Conservation (phyloP, 768 basidiomycete genomes). For the Leccinellum albellum region DNA sequence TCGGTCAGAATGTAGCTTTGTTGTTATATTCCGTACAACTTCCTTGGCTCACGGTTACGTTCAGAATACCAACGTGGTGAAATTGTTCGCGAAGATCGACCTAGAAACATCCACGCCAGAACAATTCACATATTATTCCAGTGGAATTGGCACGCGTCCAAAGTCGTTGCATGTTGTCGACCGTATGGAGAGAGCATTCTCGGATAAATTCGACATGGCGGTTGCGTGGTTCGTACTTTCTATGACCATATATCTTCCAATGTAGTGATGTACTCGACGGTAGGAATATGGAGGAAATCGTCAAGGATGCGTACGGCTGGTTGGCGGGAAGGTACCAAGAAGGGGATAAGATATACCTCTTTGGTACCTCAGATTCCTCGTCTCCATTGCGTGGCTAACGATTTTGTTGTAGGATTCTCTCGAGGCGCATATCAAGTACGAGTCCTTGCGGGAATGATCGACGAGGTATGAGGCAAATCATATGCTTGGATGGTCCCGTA, state of each 20-base stretch:
- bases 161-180: neutral
- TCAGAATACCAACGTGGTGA: neutral
- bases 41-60: neutral
- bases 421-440: constrained; percentile 42
- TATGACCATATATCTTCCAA: neutral
- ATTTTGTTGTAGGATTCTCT: constrained; percentile 33
- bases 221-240: neutral
- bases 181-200: neutral
- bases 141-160: neutral
- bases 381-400: neutral
- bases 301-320: constrained; percentile 35
- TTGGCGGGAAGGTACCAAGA: constrained; percentile 27
- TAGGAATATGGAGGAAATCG: constrained; percentile 29
- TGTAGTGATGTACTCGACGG: neutral
- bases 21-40: neutral
- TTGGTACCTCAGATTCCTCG: constrained; percentile 19
- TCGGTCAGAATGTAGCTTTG: neutral
- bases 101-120: neutral
- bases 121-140: neutral
- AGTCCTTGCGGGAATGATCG: constrained; percentile 39
- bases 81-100: neutral
- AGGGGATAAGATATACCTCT: constrained; percentile 35
- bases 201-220: neutral
- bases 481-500: neutral
- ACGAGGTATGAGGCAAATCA: constrained; percentile 22